phyloP scores from a whole-genome alignment of 1,284 basidiomycete genomes.

The Leccinum fuscescens region DNA sequence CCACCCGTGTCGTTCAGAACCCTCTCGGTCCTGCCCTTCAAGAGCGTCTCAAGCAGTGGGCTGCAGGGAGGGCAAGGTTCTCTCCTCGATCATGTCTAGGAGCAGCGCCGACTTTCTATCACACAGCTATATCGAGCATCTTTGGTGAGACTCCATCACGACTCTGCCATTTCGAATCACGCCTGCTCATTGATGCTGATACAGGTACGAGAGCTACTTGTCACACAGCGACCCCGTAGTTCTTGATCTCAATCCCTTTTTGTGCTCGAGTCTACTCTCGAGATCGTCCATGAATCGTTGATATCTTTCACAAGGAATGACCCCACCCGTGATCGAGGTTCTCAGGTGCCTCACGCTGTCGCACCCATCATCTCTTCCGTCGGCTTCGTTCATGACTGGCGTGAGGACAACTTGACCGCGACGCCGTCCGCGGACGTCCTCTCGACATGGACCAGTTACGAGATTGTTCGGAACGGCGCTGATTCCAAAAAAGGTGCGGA shows the following conservation, averaged over 20 bases:
- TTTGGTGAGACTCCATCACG: constrained; percentile 64
- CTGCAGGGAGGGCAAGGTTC: constrained; percentile 66
- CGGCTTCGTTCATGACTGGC: constrained; percentile 93
- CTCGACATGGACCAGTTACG: constrained; percentile 94
- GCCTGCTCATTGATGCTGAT: not conserved
- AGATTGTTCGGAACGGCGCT: constrained; percentile 91
- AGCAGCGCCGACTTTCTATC: constrained; percentile 2
- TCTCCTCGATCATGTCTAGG: not conserved
- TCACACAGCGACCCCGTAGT: constrained; percentile 93
- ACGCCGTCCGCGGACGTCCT: constrained; percentile 73
- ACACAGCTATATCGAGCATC: constrained; percentile 92
- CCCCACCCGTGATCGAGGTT: constrained; percentile 84
- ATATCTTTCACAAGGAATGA: constrained; percentile 64
- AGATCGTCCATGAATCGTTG: not conserved
- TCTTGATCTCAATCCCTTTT: constrained; percentile 94
- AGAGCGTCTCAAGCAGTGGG: constrained; percentile 75
- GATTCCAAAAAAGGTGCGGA: constrained; percentile 84
- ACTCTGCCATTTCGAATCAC: not conserved
- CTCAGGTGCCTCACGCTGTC: constrained; percentile 89
- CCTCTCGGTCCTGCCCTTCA: constrained; percentile 87
- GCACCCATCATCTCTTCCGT: constrained; percentile 87
- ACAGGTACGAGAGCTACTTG: constrained; percentile 89
- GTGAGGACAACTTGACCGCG: constrained; percentile 83
- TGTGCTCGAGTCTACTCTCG: constrained; percentile 67
- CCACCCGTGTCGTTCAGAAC: constrained; percentile 71